A percentile compares a stretch with the other conserved stretches of the same genome.
These are phyloP conservation scores for Turritis glabra DNA, from an alignment of 345 rosid species.

Conservation along the genomic window DNA sequence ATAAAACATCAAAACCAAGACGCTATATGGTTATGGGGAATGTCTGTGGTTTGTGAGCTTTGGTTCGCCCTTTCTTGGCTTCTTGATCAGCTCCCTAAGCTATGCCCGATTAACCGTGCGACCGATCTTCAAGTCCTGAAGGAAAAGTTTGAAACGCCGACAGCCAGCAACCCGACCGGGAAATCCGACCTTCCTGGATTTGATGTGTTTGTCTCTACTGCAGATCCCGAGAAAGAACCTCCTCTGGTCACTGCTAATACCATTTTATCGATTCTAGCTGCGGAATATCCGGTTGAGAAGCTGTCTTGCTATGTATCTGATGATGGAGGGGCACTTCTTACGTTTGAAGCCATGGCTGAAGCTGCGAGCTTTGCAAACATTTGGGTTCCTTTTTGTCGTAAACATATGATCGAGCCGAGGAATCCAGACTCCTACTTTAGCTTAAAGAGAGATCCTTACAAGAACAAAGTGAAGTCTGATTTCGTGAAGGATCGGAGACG, in stretches of 20 bases:
- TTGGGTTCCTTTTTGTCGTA: slow-evolving; percentile 98
- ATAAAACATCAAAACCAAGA: slow-evolving; percentile 58
- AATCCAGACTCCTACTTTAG: slow-evolving; percentile 94
- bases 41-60: slow-evolving; percentile 95
- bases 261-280: slow-evolving; percentile 92
- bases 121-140: slow-evolving; percentile 90
- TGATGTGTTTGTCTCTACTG: slow-evolving; percentile 93
- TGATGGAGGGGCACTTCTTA: slow-evolving; percentile 96
- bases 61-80: slow-evolving; percentile 99
- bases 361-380: slow-evolving; percentile 95
- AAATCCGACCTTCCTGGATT: slow-evolving; percentile 96
- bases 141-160: slow-evolving; percentile 92
- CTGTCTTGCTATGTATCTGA: slow-evolving; percentile 98
- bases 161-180: slow-evolving; percentile 72
- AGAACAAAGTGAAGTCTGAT: slow-evolving; percentile 82
- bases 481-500: slow-evolving; percentile 94
- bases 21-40: slow-evolving; percentile 96
- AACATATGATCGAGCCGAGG: slow-evolving; percentile 90
- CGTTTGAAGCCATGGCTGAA: slow-evolving; percentile 99
- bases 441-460: slow-evolving; percentile 94
- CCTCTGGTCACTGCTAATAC: slow-evolving; percentile 98
- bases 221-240: slow-evolving; percentile 99
- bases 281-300: slow-evolving; percentile 92
- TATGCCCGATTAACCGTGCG: slow-evolving; percentile 81
- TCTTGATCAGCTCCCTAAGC: slow-evolving; percentile 96